These are phyloP conservation scores for Coemansia sp. DNA, from an alignment of 192 early-diverging fungal genomes.

Conservation along the genomic window DNA sequence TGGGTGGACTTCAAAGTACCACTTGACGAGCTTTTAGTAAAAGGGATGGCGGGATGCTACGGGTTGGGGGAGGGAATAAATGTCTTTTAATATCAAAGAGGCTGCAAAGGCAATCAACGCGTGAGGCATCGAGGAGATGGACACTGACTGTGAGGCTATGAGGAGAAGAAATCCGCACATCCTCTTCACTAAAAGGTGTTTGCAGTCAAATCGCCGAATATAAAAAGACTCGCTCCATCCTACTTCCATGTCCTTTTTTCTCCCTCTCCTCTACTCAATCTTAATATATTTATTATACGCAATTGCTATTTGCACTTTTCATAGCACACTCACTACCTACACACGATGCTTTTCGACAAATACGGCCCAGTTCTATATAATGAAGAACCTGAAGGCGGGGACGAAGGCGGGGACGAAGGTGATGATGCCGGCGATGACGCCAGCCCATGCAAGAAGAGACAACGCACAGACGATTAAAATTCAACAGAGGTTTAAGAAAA, in stretches of 20 bases:
- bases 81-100: neutral
- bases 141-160: neutral
- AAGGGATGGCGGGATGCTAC: neutral
- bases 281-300: neutral
- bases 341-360: neutral
- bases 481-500: too few relatives aligned
- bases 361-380: neutral
- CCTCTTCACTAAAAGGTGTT: too few relatives aligned
- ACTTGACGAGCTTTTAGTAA: neutral
- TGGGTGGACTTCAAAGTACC: slow-evolving; percentile 1
- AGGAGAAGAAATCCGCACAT: neutral
- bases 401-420: neutral
- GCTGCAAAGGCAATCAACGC: neutral
- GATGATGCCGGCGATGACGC: neutral
- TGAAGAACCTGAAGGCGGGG: neutral
- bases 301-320: neutral
- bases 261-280: neutral
- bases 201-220: neutral
- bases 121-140: neutral
- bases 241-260: neutral
- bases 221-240: neutral
- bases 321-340: neutral
- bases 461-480: neutral
- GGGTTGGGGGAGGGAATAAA: neutral
- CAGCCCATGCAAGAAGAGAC: neutral